Conservation (phyloP, 352 stramenopile genomes). For the Phytophthora meadii region DNA sequence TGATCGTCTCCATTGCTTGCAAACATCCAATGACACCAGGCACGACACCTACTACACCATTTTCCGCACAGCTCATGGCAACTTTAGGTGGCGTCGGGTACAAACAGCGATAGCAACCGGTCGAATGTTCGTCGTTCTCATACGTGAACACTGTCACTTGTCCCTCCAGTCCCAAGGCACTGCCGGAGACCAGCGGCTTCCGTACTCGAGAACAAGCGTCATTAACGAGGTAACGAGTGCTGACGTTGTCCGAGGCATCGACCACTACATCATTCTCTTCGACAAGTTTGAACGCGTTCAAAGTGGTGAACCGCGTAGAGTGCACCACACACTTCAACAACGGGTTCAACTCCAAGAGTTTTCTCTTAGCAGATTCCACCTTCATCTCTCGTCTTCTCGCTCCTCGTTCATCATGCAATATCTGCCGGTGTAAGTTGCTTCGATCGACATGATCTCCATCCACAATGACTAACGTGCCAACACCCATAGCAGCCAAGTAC, state of each 20-base stretch:
- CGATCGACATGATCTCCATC: constrained; percentile 96
- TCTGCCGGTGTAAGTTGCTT: constrained; percentile 97
- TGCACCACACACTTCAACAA: constrained; percentile 67
- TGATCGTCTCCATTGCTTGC: constrained; percentile 94
- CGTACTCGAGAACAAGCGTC: constrained; percentile 90
- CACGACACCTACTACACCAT: constrained; percentile 96
- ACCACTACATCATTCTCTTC: constrained; percentile 91
- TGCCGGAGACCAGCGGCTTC: constrained; percentile 94
- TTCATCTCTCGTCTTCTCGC: constrained; percentile 84
- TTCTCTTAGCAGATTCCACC: constrained; percentile 82
- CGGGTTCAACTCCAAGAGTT: constrained; percentile 80
- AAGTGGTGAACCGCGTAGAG: constrained; percentile 57
- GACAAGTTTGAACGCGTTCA: constrained; percentile 88
- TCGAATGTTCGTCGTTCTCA: constrained; percentile 34
- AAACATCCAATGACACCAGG: constrained; percentile 94
- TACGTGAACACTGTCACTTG: constrained; percentile 97
- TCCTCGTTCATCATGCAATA: constrained; percentile 91
- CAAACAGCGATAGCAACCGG: constrained; percentile 96
- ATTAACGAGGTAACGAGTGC: constrained; percentile 96
- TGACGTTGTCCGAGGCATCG: constrained; percentile 96
- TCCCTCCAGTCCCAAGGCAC: constrained; percentile 95
- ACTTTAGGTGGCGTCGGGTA: constrained; percentile 90
- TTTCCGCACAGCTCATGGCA: constrained; percentile 92
- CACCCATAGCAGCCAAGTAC: constrained; percentile 95
- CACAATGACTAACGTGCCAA: constrained; percentile 93